Evolutionary conservation across 768 basidiomycete genomes (phyloP), one percentile per base, ranked within the genome.

Genomic region (Phylloporus sp.): DNA sequence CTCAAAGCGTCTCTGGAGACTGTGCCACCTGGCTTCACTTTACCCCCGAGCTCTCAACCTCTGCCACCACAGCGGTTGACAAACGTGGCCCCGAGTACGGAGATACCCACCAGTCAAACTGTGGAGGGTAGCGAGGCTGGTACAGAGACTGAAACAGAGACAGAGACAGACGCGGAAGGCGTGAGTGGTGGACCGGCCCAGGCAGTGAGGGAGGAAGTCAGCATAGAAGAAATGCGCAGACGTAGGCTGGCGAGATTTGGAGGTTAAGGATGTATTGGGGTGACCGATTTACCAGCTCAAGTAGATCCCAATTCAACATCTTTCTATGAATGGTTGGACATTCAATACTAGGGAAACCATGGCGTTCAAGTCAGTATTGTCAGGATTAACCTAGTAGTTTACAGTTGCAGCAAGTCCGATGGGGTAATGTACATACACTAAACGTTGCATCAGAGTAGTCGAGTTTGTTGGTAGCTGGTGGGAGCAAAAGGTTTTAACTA

Each of bases 1-100:
- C 73, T 95, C 43, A 84, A 75, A 63, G 93, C 91, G 3, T 93
- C 91, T 32, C 72, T 95, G 55, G 86, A 87, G 63, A 72, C 73
- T 36, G 65, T 82, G 20, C 84, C 87, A 2, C 68, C 70, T 35
- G 85, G 76, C 27, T 84, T 76, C 69, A 58, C 67, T 24, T 59
- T 74, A 5, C 74, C 75, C 29, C 48, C 54, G n/a, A 49, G 36
- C 11, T 28, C 55, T 15, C 40, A 52, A 27, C 47, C 54, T 10
- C 56, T 39, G 0, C 59, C 46, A 15, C 56, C 59, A 16, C 60
- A 55, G 22, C 66, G 57, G 55, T 32, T 60, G 26, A 45, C 43
- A 16, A 50, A 56, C 18, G 49, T 58, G 5, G 49, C 40, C 5
- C 40, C 32, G n/a, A 2, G 11, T 23, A 24, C 41, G 34, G 51